These are phyloP conservation scores for Platanthera zijinensis DNA, from an alignment of 106 monocot species.

Conservation along the genomic window DNA sequence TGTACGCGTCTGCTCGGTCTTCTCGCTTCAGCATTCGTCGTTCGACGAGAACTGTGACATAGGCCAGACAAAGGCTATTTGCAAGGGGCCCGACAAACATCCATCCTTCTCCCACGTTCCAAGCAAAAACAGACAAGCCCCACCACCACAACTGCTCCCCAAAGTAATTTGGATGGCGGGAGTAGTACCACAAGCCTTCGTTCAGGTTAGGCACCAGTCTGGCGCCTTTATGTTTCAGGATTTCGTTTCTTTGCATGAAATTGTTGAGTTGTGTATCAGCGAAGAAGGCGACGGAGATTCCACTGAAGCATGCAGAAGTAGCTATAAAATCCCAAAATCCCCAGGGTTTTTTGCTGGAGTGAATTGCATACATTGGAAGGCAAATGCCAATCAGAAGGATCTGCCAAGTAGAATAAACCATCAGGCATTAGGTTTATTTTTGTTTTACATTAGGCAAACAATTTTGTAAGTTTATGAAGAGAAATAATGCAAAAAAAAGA, in stretches of 20 bases:
- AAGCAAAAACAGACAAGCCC: conserved; percentile 64
- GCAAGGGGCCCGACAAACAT: conserved; percentile 68
- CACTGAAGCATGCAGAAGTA: conserved; percentile 37
- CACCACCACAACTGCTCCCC: conserved; percentile 99
- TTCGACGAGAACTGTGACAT: conserved; percentile 82
- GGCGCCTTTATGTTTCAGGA: conserved; percentile 28
- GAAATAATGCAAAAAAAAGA: background rate
- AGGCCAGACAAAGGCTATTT: conserved; percentile 70
- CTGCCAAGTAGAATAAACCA: conserved; percentile 21
- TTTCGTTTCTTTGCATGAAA: conserved; percentile 51
- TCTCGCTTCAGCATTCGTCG: conserved; percentile 64
- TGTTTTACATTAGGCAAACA: background rate
- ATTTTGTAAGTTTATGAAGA: background rate
- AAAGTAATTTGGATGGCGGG: conserved; percentile 93
- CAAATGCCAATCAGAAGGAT: conserved; percentile 85
- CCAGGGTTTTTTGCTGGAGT: conserved; percentile 53
- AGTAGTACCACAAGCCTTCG: conserved; percentile 73
- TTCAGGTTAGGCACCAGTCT: conserved; percentile 52
- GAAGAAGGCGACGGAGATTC: conserved; percentile 64
- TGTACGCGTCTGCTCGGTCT: conserved; percentile 63
- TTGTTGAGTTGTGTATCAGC: conserved; percentile 83
- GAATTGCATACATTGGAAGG: conserved; percentile 82
- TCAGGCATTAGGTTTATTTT: background rate
- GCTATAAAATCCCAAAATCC: conserved; percentile 46
- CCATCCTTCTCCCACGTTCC: conserved; percentile 74